A percentile compares a stretch with the other conserved stretches of the same genome.
Evolutionary conservation across 1,284 basidiomycete species (phyloP).

Genomic region (Agaricales sp.): DNA sequence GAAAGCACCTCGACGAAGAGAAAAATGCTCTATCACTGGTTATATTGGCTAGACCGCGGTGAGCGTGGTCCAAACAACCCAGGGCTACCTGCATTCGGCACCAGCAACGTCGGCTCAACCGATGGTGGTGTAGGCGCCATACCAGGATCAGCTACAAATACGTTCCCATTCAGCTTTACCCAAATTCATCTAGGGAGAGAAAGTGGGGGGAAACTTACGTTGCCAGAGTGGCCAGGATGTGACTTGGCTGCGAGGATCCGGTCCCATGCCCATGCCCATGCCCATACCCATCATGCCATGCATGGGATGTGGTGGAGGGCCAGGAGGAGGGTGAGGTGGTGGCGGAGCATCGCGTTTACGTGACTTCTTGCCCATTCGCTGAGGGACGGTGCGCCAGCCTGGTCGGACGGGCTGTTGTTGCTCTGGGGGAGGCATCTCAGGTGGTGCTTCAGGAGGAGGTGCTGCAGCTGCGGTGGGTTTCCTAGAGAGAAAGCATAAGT

Average conservation of each 20-base stretch:
- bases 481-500: slow-evolving; percentile 19
- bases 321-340: slow-evolving; percentile 16
- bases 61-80: slow-evolving; percentile 59
- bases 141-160: slow-evolving; percentile 32
- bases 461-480: slow-evolving; percentile 25
- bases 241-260: slow-evolving; percentile 25
- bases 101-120: slow-evolving; percentile 39
- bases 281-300: slow-evolving; percentile 2
- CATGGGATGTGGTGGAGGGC: slow-evolving; percentile 11
- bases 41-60: slow-evolving; percentile 21
- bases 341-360: slow-evolving; percentile 12
- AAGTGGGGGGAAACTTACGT: slow-evolving; percentile 43
- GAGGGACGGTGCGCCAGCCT: slow-evolving; percentile 30
- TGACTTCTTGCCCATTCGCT: slow-evolving; percentile 16
- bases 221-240: slow-evolving; percentile 59
- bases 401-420: slow-evolving; percentile 20
- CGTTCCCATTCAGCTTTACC: slow-evolving; percentile 5
- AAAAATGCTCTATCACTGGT: no score
- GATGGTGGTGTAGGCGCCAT: slow-evolving; percentile 40
- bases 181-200: slow-evolving; percentile 7
- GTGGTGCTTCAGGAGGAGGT: slow-evolving; percentile 15
- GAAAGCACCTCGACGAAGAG: no score
- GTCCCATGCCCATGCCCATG: slow-evolving; percentile 6
- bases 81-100: slow-evolving; percentile 42
- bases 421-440: slow-evolving; percentile 14